Evolutionary conservation across 108 stramenopile genomes (phyloP), one percentile per base, ranked within the genome.

Genomic region (Stephanodiscus triporus): DNA sequence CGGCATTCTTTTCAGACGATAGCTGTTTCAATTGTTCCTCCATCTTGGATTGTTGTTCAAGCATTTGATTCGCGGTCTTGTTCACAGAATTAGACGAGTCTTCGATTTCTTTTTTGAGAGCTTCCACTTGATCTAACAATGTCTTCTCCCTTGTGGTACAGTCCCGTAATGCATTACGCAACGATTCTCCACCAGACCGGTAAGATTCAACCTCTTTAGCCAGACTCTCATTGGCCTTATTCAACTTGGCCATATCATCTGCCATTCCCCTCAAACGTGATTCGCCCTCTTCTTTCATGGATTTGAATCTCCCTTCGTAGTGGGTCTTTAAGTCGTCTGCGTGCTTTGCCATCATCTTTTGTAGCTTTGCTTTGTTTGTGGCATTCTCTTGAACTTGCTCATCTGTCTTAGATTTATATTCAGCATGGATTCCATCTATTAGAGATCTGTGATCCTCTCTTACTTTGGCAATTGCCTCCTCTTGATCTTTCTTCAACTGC

Each of bases 301-400:
- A 67, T 40, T 77, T 67, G 9, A 90, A 80, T 68, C 88, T 95
- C 22, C 65, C 66, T 36, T 80, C 80, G 20, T 89, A 84, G 45
- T 82, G 87, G 43, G 75, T 69, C 59, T 90, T 90, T 66, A 94
- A 66, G 13, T 91, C 87, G 53, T 91, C 91, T 0, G 83, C 86
- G 70, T 90, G 87, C 16, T 86, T 85, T n/a, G 85, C 91, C 83
- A 91, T 86, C 61, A 78, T 83, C 57, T 84, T 65, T 49, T 84
- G 85, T 4, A 92, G 75, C 48, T 88, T 77, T 10, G 83, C 78
- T 59, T 80, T 77, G 45, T 63, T 82, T 22, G 47, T 34, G 19
- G 20, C 63, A 59, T 73, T 83, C 55, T 88, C 89, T 58, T 87
- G 54, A 14, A 16, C 66, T 20, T 79, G 78, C 42, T 76, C 72